Evolutionary conservation across 306 rosid genomes (phyloP).

Genomic region (Cyclanthera cordifolia): DNA sequence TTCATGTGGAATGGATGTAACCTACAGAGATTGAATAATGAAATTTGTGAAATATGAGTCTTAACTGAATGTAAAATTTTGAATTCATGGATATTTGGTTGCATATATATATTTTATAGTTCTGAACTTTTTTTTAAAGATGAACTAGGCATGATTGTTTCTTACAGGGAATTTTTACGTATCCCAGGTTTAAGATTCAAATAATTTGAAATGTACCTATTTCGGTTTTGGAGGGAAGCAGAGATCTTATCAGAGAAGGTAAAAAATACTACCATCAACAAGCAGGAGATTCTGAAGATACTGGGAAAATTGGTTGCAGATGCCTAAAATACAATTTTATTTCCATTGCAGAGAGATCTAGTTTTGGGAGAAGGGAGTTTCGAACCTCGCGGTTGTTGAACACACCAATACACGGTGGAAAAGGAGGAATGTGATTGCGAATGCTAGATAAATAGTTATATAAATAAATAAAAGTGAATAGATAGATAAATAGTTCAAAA

Average conservation of each 20-base stretch:
- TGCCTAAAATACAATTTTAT: background rate
- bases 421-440: too few relatives aligned
- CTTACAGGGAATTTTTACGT: too few relatives aligned
- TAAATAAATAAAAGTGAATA: too few relatives aligned
- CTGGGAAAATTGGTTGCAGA: background rate
- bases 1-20: background rate
- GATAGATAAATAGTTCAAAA: background rate
- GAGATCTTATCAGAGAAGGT: background rate
- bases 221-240: background rate
- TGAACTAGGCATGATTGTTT: background rate
- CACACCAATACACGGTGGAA: too few relatives aligned
- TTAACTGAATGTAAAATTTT: background rate
- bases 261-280: background rate
- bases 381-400: too few relatives aligned
- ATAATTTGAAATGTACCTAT: background rate
- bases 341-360: background rate
- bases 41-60: background rate
- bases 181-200: too few relatives aligned
- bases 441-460: too few relatives aligned
- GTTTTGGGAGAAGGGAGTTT: too few relatives aligned
- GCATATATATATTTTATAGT: background rate
- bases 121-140: background rate
- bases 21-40: constrained; percentile 2
- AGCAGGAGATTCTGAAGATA: background rate
- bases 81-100: background rate